Base-by-base conservation (phyloP, 768 basidiomycete genomes). In the Leccinum rimulosum region DNA sequence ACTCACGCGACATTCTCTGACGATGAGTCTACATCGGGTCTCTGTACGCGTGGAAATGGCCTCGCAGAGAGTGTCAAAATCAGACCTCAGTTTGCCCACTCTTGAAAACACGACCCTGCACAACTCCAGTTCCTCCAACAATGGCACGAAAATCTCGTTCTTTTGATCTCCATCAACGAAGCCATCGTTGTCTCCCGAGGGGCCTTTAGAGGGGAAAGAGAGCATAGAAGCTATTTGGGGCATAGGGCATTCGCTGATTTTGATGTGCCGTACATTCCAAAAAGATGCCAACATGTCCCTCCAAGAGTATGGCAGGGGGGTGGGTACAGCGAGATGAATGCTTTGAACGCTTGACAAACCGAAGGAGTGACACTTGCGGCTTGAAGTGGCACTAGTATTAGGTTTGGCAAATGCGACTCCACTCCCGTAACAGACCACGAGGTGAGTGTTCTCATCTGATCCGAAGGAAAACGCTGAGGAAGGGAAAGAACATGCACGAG, bases 371-470 rank as follows among this genome's bases (percentile, higher is more conserved):
- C 47, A 63, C 5, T 61, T 19, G 6, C 10, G 3, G 15, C 43
- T 19, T 25, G 47, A 31, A 6, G 59, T 36, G 35, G 54, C 57
- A 11, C 43, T 12, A 5, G 33, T 5, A 35, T 35, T 14, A 35
- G 0, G 22, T 25, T 1, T 35, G n/a, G 3, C 2, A 22, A 12
- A 10, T 11, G 2, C 0, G 43, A 28, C 4, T 19, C 7, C 3
- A 7, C 15, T 15, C 36, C 7, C 14, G 31, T 60, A 17, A 22
- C 30, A n/a, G 12, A 61, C 38, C 27, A 10, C 30, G 11, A 58
- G 52, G 33, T 58, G 58, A 17, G 66, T 50, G 11, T 61, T 22
- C 22, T 12, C 5, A 17, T 6, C 30, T 50, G 53, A 55, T 10
- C n/a, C 35, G 5, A 30, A 15, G 33, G 17, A 10, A n/a, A 9